Percentiles rank a stretch among this genome's conserved stretches.
These are phyloP conservation scores for Scortechinia acanthostroma DNA, from an alignment of 2,329 filamentous ascomycete species.

Conservation along the genomic window DNA sequence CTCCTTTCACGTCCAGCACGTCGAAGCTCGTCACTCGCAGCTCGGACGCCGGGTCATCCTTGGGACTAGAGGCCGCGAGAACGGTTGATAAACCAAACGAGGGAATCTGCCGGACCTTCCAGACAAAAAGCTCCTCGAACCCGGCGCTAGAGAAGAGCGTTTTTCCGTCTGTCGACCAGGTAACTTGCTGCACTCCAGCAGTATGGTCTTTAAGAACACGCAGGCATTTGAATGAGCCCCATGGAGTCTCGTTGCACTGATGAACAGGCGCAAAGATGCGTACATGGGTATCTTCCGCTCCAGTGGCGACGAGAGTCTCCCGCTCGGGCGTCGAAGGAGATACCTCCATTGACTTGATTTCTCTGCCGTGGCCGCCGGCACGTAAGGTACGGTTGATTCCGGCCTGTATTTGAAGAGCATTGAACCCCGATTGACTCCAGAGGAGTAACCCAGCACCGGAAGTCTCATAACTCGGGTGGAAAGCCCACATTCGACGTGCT, in stretches of 20 bases:
- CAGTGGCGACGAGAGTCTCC: not conserved
- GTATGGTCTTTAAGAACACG: not conserved
- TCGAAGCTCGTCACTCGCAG: not conserved
- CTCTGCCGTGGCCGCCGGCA: not conserved
- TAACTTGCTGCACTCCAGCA: slow-evolving; percentile 1
- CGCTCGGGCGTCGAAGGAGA: not conserved
- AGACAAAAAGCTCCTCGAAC: not conserved
- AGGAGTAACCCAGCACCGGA: not conserved
- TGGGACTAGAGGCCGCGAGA: not conserved
- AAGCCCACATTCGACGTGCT: not conserved
- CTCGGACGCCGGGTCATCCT: not conserved
- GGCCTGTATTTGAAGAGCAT: not conserved
- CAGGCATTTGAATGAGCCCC: not conserved
- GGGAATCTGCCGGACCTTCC: not conserved
- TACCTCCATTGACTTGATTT: not conserved
- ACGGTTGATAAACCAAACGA: not conserved
- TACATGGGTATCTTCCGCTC: not conserved
- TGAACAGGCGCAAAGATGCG: not conserved
- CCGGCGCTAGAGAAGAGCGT: not conserved
- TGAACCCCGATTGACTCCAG: not conserved
- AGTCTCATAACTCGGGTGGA: not conserved
- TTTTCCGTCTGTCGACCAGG: not conserved
- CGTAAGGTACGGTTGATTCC: not conserved
- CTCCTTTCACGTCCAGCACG: not conserved
- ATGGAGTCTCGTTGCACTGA: not conserved